phyloP scores from a whole-genome alignment of 805 yeast species.

The Tetrapisispora pingtungensis region DNA sequence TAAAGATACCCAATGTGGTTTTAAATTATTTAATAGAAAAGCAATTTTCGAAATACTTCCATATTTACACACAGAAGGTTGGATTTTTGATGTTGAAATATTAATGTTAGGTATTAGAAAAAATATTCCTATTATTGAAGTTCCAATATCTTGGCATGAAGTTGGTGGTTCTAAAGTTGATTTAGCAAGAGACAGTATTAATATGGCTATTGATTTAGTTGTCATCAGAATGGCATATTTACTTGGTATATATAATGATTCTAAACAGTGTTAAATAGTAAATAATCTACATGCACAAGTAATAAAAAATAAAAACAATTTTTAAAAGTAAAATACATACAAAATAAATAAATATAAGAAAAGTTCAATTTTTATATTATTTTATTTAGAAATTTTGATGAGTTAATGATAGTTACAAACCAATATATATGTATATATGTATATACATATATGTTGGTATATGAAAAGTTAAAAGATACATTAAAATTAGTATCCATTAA shows the following conservation, averaged over 20 bases:
- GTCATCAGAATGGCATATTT: conserved; percentile 83
- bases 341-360: too few relatives aligned
- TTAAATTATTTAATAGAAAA: conserved; percentile 73
- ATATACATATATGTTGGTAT: too few relatives aligned
- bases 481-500: neutral
- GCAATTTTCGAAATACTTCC: conserved; percentile 68
- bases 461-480: neutral
- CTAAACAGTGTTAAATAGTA: conserved; percentile 1
- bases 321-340: too few relatives aligned
- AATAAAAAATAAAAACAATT: neutral
- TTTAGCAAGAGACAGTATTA: conserved; percentile 78
- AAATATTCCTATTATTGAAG: conserved; percentile 56
- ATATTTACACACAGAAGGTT: conserved; percentile 88
- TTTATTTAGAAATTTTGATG: neutral
- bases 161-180: conserved; percentile 92
- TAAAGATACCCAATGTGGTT: conserved; percentile 95
- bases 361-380: too few relatives aligned
- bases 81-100: conserved; percentile 97
- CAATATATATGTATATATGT: too few relatives aligned
- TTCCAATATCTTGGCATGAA: conserved; percentile 93
- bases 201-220: conserved; percentile 89
- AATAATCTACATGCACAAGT: neutral
- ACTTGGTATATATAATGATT: conserved; percentile 62
- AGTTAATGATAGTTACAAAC: neutral
- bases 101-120: conserved; percentile 71